phyloP scores from a whole-genome alignment of 2,329 filamentous ascomycete species.

The Cadophora malorum region DNA sequence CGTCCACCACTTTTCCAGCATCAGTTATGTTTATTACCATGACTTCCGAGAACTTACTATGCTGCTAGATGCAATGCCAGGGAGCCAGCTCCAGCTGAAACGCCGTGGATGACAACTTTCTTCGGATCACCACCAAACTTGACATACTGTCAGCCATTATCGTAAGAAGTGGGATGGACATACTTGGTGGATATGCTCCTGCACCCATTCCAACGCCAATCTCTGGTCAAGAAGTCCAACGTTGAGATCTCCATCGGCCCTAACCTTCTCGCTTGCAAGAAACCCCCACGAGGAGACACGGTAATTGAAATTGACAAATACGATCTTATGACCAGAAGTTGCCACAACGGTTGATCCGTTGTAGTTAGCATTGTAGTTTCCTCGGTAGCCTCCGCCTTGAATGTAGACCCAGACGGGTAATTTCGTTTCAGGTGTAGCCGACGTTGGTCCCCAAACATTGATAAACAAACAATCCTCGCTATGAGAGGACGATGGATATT shows the following conservation, averaged over 20 bases:
- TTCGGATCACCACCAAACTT: conserved; percentile 53
- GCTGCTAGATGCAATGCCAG: conserved; percentile 48
- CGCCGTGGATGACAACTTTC: conserved; percentile 68
- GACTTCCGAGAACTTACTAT: conserved; percentile 26
- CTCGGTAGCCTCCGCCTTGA: conserved; percentile 54
- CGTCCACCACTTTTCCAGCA: conserved; percentile 46
- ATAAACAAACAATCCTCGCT: conserved; percentile 53
- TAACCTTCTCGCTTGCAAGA: conserved; percentile 62
- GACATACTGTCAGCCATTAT: conserved; percentile 34
- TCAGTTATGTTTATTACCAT: conserved; percentile 4
- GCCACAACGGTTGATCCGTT: conserved; percentile 56
- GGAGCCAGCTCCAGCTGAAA: conserved; percentile 55
- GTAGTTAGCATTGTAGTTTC: conserved; percentile 57
- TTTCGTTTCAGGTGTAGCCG: conserved; percentile 50
- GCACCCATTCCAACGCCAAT: conserved; percentile 65
- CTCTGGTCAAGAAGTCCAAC: conserved; percentile 69
- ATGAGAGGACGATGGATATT: conserved; percentile 42
- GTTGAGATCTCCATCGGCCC: conserved; percentile 63
- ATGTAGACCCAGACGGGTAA: conserved; percentile 62
- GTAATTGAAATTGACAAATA: conserved; percentile 68
- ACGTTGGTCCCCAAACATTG: conserved; percentile 53
- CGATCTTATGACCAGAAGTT: conserved; percentile 57
- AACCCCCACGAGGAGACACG: conserved; percentile 69
- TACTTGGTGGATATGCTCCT: conserved; percentile 57
- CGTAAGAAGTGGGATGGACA: neutral